phyloP scores from a whole-genome alignment of 345 rosid genomes.

The Linum lewisii region DNA sequence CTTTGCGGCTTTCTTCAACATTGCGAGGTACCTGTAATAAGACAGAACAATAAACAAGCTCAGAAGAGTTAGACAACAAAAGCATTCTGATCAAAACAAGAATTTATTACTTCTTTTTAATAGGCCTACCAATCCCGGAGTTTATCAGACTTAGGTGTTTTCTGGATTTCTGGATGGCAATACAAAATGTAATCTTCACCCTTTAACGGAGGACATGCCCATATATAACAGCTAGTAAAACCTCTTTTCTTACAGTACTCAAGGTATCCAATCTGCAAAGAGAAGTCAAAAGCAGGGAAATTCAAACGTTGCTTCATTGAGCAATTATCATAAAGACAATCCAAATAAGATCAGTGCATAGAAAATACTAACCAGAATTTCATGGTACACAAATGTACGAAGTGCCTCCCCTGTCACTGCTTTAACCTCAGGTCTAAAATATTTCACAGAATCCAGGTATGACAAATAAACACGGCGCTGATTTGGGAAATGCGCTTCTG shows the following conservation, averaged over 20 bases:
- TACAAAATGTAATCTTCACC: slow-evolving; percentile 98
- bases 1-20: slow-evolving; percentile 79
- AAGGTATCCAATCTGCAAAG: slow-evolving; percentile 87
- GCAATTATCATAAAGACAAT: neutral
- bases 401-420: slow-evolving; percentile 92
- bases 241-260: slow-evolving; percentile 97
- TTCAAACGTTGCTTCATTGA: slow-evolving; percentile 2
- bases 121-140: slow-evolving; percentile 87
- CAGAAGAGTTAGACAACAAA: neutral
- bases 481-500: slow-evolving; percentile 88
- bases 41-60: slow-evolving; percentile 7
- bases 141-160: slow-evolving; percentile 98
- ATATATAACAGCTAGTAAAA: slow-evolving; percentile 96
- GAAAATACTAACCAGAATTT: slow-evolving; percentile 53
- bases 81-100: neutral
- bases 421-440: slow-evolving; percentile 91
- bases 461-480: slow-evolving; percentile 98
- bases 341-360: slow-evolving; percentile 6
- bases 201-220: slow-evolving; percentile 99
- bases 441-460: slow-evolving; percentile 95
- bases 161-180: slow-evolving; percentile 99
- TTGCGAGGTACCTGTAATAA: slow-evolving; percentile 68
- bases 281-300: slow-evolving; percentile 11
- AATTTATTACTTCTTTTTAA: slow-evolving; percentile 9
- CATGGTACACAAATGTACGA: slow-evolving; percentile 95